A percentile compares a stretch with the other conserved stretches of the same genome.
Evolutionary conservation across 306 rosid genomes (phyloP).

Genomic region (Sphenostylis stenocarpa): DNA sequence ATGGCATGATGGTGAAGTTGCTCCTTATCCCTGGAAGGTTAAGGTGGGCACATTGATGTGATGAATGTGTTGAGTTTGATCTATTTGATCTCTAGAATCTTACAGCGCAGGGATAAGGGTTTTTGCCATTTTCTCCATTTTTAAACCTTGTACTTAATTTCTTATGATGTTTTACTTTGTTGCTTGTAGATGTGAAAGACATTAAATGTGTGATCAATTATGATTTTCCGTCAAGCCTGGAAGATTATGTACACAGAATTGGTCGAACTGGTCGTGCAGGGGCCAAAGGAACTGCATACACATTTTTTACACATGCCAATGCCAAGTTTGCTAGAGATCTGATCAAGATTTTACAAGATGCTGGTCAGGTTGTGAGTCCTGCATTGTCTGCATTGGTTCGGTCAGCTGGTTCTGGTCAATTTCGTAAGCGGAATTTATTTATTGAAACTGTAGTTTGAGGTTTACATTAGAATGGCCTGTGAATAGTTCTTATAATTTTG

Average conservation of each 20-base stretch:
- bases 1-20: constrained; percentile 82
- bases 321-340: constrained; percentile 72
- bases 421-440: constrained; percentile 49
- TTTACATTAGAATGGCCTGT: background rate
- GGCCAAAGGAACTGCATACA: constrained; percentile 86
- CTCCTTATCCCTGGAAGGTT: constrained; percentile 98
- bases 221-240: constrained; percentile 93
- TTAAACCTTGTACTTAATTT: background rate
- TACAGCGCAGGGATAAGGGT: constrained; percentile 92
- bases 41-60: constrained; percentile 98
- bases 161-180: constrained; percentile 35
- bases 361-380: constrained; percentile 75
- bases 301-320: constrained; percentile 81
- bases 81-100: constrained; percentile 68
- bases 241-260: constrained; percentile 93
- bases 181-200: constrained; percentile 92
- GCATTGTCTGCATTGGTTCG: constrained; percentile 61
- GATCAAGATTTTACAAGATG: constrained; percentile 80
- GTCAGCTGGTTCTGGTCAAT: constrained; percentile 56
- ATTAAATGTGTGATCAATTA: constrained; percentile 92
- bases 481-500: constrained; percentile 2
- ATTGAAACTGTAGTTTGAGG: background rate
- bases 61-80: constrained; percentile 88
- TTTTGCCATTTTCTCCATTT: constrained; percentile 65
- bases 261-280: constrained; percentile 99